A percentile compares a stretch with the other conserved stretches of the same genome.
Conservation (phyloP, 768 basidiomycete species). For the Mycena galericulata region DNA sequence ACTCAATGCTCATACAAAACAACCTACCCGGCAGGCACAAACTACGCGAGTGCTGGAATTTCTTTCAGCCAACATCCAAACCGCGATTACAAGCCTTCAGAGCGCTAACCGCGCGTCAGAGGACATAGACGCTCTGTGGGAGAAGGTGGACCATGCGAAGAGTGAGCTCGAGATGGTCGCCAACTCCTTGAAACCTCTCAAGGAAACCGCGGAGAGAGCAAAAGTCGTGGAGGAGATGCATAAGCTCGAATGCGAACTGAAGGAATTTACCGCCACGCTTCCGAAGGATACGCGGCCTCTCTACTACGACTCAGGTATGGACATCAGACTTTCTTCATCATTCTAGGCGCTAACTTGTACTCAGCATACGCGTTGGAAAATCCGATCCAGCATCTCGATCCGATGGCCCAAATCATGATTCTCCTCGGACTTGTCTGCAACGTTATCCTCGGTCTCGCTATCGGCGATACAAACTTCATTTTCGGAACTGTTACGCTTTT, state of each 20-base stretch:
- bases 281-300: constrained; percentile 3
- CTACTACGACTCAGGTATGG: constrained; percentile 11
- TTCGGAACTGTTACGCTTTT: neutral
- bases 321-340: neutral
- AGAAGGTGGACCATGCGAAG: constrained; percentile 1
- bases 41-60: neutral
- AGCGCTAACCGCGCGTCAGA: neutral
- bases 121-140: neutral
- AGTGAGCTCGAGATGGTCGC: neutral
- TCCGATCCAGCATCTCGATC: constrained; percentile 2
- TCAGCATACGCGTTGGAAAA: constrained; percentile 1
- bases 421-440: constrained; percentile 22
- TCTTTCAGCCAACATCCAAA: neutral
- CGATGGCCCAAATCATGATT: constrained; percentile 17
- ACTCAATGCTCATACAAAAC: neutral
- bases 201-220: constrained; percentile 1
- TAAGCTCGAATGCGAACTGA: neutral
- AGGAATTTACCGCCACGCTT: neutral
- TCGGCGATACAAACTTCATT: constrained; percentile 2
- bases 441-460: constrained; percentile 17
- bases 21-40: constrained; percentile 1
- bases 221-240: neutral
- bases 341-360: neutral
- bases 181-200: neutral
- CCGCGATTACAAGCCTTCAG: neutral